Conservation (phyloP, 805 yeast species). For the Lachancea quebecensis region DNA sequence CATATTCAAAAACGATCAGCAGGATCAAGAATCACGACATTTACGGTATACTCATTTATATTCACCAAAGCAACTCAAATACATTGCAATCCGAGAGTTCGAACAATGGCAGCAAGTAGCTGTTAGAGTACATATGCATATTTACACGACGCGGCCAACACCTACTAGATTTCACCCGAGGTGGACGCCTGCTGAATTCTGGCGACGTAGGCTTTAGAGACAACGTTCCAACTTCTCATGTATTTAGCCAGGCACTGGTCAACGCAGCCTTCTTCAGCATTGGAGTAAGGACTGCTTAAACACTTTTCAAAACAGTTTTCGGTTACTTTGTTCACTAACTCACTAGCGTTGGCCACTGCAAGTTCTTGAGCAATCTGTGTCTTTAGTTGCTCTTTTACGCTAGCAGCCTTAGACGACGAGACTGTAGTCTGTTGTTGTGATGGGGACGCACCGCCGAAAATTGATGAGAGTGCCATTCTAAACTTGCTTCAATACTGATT, state of each 20-base stretch:
- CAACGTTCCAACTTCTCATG: conserved; percentile 84
- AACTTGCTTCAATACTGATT: not conserved
- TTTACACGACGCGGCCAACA: not conserved
- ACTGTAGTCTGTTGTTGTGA: conserved; percentile 20
- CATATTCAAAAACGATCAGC: not conserved
- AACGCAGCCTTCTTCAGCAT: conserved; percentile 59
- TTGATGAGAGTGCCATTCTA: conserved; percentile 27
- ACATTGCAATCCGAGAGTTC: not conserved
- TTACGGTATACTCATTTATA: conserved; percentile 1
- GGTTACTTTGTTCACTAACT: conserved; percentile 75
- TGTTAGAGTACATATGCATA: conserved; percentile 5
- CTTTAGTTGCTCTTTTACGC: conserved; percentile 57
- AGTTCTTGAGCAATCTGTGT: conserved; percentile 71
- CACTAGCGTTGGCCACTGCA: conserved; percentile 88
- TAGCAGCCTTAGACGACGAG: conserved; percentile 28
- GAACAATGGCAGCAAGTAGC: not conserved
- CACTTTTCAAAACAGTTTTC: conserved; percentile 84
- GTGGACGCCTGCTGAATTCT: conserved; percentile 57
- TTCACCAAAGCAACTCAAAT: not conserved
- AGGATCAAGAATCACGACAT: conserved; percentile 2
- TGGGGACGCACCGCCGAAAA: conserved; percentile 26
- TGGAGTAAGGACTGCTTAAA: conserved; percentile 51
- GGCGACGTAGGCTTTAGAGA: conserved; percentile 68
- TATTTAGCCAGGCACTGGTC: conserved; percentile 78
- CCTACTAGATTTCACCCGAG: conserved; percentile 25